These are phyloP conservation scores for Paramarasmius palmivorus DNA, from an alignment of 1,284 basidiomycete species.

Conservation along the genomic window DNA sequence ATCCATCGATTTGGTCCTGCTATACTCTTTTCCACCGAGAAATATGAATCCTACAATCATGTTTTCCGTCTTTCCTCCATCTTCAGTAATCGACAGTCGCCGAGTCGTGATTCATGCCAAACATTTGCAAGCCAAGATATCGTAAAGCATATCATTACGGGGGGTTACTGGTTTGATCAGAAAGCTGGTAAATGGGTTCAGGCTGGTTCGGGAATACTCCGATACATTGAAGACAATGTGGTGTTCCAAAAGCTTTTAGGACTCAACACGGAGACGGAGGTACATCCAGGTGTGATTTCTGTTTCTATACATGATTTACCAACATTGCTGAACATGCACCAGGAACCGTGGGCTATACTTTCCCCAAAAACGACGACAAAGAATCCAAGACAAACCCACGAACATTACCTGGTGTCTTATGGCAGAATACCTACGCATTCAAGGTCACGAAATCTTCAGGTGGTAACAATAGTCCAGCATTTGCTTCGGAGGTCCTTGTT, in stretches of 20 bases:
- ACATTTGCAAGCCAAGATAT: not conserved
- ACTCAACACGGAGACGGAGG: not conserved
- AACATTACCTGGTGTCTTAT: no score
- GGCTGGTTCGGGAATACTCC: not conserved
- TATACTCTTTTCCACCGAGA: constrained; percentile 15
- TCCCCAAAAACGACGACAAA: no score
- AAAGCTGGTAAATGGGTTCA: not conserved
- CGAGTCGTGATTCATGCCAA: constrained; percentile 14
- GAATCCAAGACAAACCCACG: no score
- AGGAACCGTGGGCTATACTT: no score
- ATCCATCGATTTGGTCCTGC: constrained; percentile 25
- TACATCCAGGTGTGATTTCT: not conserved
- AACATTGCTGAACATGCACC: not conserved
- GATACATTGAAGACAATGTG: not conserved
- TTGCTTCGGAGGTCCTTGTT: no score
- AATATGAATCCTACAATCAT: constrained; percentile 20
- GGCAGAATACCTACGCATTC: no score
- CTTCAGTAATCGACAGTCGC: constrained; percentile 20
- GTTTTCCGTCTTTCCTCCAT: constrained; percentile 18
- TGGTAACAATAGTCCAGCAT: no score
- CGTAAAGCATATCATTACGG: not conserved
- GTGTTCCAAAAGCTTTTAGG: not conserved
- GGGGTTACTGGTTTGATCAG: not conserved
- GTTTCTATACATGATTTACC: not conserved
- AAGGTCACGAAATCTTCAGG: no score